Evolutionary conservation across 345 rosid genomes (phyloP), one percentile per base, ranked within the genome.

Genomic region (Noccaea bulbosa): DNA sequence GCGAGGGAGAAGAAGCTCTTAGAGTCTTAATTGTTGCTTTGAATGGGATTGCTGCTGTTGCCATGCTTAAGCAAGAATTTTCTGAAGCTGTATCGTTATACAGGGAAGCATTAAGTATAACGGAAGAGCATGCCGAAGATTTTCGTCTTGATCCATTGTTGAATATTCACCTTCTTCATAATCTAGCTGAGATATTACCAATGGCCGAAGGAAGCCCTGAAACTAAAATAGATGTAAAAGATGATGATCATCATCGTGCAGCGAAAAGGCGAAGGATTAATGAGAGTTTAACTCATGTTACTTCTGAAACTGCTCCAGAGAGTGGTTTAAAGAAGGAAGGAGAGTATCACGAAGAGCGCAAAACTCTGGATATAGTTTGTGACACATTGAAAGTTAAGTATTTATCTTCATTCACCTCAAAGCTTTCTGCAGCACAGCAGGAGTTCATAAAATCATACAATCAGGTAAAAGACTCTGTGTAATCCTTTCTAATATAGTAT

Each of bases 1-100:
- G 56, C 58, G 97, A 93, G 67, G 98, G 97, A 68, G 98, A 93
- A 82, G 98, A 93, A 75, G 96, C 89, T 56, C 91, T 93, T 11
- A 81, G 98, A 84, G 80, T 78, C 82, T 62, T 85, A 51, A 89
- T 86, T 76, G 81, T 90, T 79, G 92, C 98, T 63, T 85, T 93
- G 82, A 93, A 89, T 79, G 98, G 92, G 43, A 94, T 93, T 67
- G 97, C 98, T 54, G 98, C 88, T 59, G 81, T 93, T 78, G 87
- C 93, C 70, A 81, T 93, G 77, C 86, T 93, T 73, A 82, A 93
- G 83, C 78, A 86, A 62, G 83, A 83, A 11, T 71, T 80, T 74
- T 72, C 81, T 52, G 77, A 86, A 81, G 97, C 97, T 33, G 87
- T 78, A 72, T 75, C 80, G 8, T 75, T 93, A 58, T 93, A 93